Percentiles rank a stretch among this genome's conserved stretches.
phyloP scores from a whole-genome alignment of 2,329 filamentous ascomycete species.

The Dactylellina haptotyla region DNA sequence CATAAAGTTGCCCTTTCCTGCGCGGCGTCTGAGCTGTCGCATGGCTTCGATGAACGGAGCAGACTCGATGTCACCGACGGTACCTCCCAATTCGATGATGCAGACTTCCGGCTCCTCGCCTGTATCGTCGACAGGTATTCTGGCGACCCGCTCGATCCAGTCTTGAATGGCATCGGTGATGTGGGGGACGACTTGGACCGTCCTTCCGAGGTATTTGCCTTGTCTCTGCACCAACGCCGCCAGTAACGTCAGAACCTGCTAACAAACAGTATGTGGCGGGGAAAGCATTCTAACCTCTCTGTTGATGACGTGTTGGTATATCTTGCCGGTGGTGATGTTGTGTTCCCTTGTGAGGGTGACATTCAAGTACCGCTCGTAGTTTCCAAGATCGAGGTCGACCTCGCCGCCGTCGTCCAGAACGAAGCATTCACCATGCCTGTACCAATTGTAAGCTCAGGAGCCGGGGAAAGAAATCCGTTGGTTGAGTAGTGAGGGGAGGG shows the following conservation, averaged over 20 bases:
- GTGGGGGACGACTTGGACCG: conserved; percentile 91
- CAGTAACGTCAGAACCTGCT: background rate
- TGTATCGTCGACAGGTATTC: conserved; percentile 85
- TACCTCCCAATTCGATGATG: conserved; percentile 74
- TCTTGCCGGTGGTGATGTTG: conserved; percentile 98
- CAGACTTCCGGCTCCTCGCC: conserved; percentile 87
- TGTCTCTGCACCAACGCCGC: conserved; percentile 60
- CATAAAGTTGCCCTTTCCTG: conserved; percentile 81
- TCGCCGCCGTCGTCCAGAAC: conserved; percentile 86
- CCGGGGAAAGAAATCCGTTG: background rate
- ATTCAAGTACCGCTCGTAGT: conserved; percentile 83
- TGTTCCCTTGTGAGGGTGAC: conserved; percentile 84
- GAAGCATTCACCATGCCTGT: conserved; percentile 85
- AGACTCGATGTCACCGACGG: conserved; percentile 80
- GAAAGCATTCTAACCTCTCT: conserved; percentile 64
- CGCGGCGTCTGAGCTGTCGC: conserved; percentile 77
- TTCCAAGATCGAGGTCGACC: conserved; percentile 78
- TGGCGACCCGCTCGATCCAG: conserved; percentile 87
- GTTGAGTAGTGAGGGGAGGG: no score
- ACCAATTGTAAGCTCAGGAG: conserved; percentile 30
- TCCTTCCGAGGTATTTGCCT: conserved; percentile 85
- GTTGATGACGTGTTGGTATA: conserved; percentile 88
- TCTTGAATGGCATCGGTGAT: conserved; percentile 91
- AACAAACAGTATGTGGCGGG: background rate
- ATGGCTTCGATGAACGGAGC: conserved; percentile 89